Base-by-base conservation (phyloP, 495 filamentous ascomycete genomes). In the Aspergillus asperescens region DNA sequence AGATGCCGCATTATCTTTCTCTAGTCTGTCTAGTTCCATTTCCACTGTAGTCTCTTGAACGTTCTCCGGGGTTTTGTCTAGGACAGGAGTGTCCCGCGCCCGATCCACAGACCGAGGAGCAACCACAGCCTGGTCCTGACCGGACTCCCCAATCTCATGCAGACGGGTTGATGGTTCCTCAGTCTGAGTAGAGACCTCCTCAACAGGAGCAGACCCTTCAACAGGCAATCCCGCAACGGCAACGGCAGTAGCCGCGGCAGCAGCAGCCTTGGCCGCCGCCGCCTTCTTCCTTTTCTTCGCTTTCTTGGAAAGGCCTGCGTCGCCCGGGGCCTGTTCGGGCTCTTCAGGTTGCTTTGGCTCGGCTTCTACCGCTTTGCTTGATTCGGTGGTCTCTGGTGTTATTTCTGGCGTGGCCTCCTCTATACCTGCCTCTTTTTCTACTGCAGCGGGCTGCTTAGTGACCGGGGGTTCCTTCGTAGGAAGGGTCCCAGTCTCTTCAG, bases 261-360 rank as follows among this genome's bases (percentile, higher is more conserved):
- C n/a, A 13, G 32, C 5, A 23, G 31, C 44, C 7, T 35, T 15
- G 13, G 32, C 15, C 55, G 38, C 27, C 19, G 52, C 50, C 6
- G 50, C 61, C 52, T 65, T 70, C 52, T 70, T 67, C 58, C 69
- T 69, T 46, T 64, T 67, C 50, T 69, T 67, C 54, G 64, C 59
- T 35, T 73, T 73, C 52, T 72, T 74, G 7, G 60, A 54, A 31
- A 52, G 45, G 9, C 55, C 57, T 7, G 49, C 27, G 13, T 61
- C 55, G 10, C 52, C 40, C 1, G 37, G 6, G 28, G 48, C 10
- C 13, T 62, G 53, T 20, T 60, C 55, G 31, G 29, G 9, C 4
- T 61, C 54, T 16, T 37, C 35, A 35, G 57, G 19, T 10, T 43
- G 24, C 37, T 16, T 29, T 3, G 32, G 42, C 13, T 56, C 32